Base-by-base conservation (phyloP, 306 rosid genomes). In the Oemleria cerasiformis region DNA sequence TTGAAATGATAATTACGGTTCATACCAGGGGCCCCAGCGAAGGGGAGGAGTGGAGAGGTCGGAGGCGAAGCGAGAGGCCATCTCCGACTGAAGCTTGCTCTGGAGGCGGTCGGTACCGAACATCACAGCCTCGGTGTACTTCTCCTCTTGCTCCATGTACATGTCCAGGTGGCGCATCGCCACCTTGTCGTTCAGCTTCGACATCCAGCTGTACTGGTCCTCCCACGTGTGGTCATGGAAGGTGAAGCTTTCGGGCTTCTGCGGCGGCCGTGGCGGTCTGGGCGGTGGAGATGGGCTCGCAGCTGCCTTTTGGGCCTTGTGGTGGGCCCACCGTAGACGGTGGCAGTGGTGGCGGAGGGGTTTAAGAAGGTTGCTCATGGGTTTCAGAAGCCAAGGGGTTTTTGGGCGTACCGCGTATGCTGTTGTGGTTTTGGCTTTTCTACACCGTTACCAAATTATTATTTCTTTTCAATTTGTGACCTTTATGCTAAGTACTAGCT, bases 101-200 rank as follows among this genome's bases (percentile, higher is more conserved):
- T 85, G 90, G 25, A 94, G 79, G 34, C 87, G 84, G 58, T 89
- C 99, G 4, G 92, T 77, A 3, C 80, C 87, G 13, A 82, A 78
- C 99, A 89, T 86, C 38, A 89, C 75, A 4, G 99, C 99, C 44
- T 91, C 96, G 0, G 87, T 73, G 76, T 87, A 89, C 84, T 94
- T 94, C 87, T 94, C 97, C 74, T 91, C 99, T 70, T 87, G 97
- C 79, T 94, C 99, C 92, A 91, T 94, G 82, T 84, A 94, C 65
- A 94, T 88, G 65, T 94, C 95, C 97, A 94, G 88, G 61, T 91
- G 99, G 17, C 95, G 89, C 96, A 89, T 89, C 34, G 97, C 92
- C 11, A 94, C 97, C 68, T 91, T 89, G 82, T 94, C 97, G 76
- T 49, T 82, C 50, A 94, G 75, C 62, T 71, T 79, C 39, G 96